Evolutionary conservation across 2,329 filamentous ascomycete genomes (phyloP), one percentile per base, ranked within the genome.

Genomic region (Sclerotinia spermophila): DNA sequence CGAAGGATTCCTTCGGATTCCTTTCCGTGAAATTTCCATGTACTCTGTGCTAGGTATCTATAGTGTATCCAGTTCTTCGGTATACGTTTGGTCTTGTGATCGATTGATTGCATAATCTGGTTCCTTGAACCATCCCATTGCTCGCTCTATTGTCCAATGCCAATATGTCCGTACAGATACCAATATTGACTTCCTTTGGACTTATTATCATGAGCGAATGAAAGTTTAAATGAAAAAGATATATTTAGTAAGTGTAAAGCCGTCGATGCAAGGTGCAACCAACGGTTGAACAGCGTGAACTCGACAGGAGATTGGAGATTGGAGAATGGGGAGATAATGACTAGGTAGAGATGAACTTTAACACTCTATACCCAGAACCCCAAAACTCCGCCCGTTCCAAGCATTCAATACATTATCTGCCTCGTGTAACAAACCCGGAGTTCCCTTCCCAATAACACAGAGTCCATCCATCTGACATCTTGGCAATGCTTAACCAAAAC

Each of bases 11-110:
- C n/a, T 8, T 30, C n/a, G 59, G 59, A 44, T 61, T 42, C 35
- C 61, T 45, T 48, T 21, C 30, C 61, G 42, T 64, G 30, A 3
- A 64, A n/a, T 64, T n/a, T 62, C 7, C 24, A 48, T n/a, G 13
- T 53, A 30, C 48, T 7, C 48, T 17, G 48, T 53, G n/a, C 48
- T 53, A 27, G 48, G 48, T 53, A 27, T 27, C 48, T 27, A n/a
- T 38, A 64, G 61, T 51, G 44, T n/a, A 65, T 51, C 61, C 61
- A 38, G 44, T 65, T 40, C 61, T 33, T 65, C 44, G 61, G 61
- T 65, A 65, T 6, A 2, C 21, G 17, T 4, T 65, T 51, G 17
- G 6, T 65, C 30, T 11, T 11, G 30, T 65, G 44, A 40, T 65
- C 38, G 44, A 51, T 10, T 64, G 30, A 11, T 40, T 27, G n/a